Percentiles rank a stretch among this genome's conserved stretches.
These are phyloP conservation scores for Nidularia pulvinata DNA, from an alignment of 768 basidiomycete species.

Conservation along the genomic window DNA sequence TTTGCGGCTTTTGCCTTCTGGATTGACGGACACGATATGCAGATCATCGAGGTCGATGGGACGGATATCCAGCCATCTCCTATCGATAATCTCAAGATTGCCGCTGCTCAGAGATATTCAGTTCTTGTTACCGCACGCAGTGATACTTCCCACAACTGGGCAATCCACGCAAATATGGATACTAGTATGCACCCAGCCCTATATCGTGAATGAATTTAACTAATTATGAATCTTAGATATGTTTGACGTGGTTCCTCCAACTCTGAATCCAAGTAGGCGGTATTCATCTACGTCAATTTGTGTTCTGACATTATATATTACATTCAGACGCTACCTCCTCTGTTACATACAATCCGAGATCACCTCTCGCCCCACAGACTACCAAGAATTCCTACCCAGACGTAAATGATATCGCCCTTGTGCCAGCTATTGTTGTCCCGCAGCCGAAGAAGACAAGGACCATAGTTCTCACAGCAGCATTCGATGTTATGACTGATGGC, in stretches of 20 bases:
- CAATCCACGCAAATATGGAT: not conserved
- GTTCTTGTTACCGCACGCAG: not conserved
- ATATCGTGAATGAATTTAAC: not conserved
- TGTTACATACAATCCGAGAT: not conserved
- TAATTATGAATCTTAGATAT: not conserved
- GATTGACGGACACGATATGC: slow-evolving; percentile 89
- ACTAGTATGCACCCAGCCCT: not conserved
- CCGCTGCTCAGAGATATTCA: not conserved
- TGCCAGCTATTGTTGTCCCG: not conserved
- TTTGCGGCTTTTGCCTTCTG: slow-evolving; percentile 81
- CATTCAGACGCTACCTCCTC: not conserved
- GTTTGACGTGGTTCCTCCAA: not conserved
- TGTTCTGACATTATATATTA: not conserved
- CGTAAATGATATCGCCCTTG: not conserved
- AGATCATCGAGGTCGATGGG: slow-evolving; percentile 7
- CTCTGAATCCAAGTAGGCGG: not conserved
- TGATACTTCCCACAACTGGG: not conserved
- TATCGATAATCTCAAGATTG: not conserved
- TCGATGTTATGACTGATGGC: not conserved
- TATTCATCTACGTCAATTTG: not conserved
- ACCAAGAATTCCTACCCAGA: not conserved
- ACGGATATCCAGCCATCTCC: not conserved
- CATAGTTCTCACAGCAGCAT: not conserved
- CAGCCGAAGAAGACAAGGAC: not conserved
- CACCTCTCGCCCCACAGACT: not conserved